These are phyloP conservation scores for Termitomyces sp. DNA, from an alignment of 768 basidiomycete species.

Conservation along the genomic window DNA sequence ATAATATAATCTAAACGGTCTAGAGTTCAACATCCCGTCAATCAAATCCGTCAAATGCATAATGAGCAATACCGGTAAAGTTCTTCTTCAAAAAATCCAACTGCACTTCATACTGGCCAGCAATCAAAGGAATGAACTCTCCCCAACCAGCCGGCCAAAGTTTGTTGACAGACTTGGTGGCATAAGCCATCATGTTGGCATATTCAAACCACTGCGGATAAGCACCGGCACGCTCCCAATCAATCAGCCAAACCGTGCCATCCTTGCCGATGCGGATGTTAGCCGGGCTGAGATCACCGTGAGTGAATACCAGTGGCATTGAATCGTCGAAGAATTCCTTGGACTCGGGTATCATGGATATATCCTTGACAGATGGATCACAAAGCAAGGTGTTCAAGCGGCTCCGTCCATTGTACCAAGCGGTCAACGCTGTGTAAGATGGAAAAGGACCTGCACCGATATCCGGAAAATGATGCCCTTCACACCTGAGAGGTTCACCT, in stretches of 20 bases:
- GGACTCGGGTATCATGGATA: not conserved
- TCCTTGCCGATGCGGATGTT: constrained; percentile 18
- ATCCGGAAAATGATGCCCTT: constrained; percentile 20
- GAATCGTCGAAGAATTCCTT: constrained; percentile 14
- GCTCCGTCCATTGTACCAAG: constrained; percentile 19
- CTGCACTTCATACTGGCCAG: constrained; percentile 1
- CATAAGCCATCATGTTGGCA: constrained; percentile 13
- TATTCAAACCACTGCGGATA: constrained; percentile 23
- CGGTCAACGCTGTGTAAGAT: constrained; percentile 23
- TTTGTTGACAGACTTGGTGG: not conserved
- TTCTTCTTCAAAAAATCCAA: not conserved
- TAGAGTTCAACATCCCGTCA: not conserved
- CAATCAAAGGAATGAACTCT: constrained; percentile 1
- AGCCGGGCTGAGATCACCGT: constrained; percentile 17
- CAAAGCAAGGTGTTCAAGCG: constrained; percentile 2
- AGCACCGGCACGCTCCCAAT: constrained; percentile 20
- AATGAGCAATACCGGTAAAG: not conserved
- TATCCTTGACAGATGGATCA: not conserved
- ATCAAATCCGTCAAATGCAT: constrained; percentile 7
- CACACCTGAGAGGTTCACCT: constrained; percentile 11
- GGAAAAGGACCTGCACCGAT: constrained; percentile 26
- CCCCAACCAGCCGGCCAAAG: constrained; percentile 6
- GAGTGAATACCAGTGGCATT: constrained; percentile 20
- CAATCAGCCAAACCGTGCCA: constrained; percentile 18
- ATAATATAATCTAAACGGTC: not conserved